Percentiles rank a stretch among this genome's conserved stretches.
phyloP scores from a whole-genome alignment of 768 basidiomycete species.

The Inosperma sp. region DNA sequence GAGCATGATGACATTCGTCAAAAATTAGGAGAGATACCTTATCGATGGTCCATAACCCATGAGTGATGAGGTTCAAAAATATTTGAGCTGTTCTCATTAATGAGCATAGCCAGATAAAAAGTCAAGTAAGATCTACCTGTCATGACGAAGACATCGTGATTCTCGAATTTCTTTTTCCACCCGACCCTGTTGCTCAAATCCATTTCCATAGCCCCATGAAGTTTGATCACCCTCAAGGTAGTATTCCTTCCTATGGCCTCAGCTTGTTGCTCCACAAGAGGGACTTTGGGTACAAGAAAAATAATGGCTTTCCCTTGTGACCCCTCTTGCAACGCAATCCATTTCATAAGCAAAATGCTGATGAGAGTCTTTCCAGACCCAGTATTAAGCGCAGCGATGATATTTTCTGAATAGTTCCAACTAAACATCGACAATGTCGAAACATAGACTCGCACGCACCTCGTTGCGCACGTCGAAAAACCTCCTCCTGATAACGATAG shows the following conservation, averaged over 20 bases:
- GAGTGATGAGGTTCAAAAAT: constrained; percentile 72
- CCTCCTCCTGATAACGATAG: constrained; percentile 67
- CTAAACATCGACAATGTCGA: background rate
- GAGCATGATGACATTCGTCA: constrained; percentile 79
- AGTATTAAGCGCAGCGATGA: constrained; percentile 71
- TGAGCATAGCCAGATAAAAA: background rate
- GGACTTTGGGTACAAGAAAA: constrained; percentile 82
- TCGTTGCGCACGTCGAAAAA: constrained; percentile 56
- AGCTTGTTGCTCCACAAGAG: constrained; percentile 80
- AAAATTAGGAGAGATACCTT: constrained; percentile 69
- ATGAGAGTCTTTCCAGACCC: constrained; percentile 80
- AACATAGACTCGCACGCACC: constrained; percentile 23
- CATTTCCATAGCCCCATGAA: constrained; percentile 68
- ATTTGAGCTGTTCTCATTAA: constrained; percentile 59
- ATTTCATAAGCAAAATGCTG: constrained; percentile 70
- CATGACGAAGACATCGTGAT: constrained; percentile 77
- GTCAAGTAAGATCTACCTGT: constrained; percentile 48
- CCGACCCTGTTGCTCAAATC: constrained; percentile 60
- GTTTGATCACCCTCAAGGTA: constrained; percentile 59
- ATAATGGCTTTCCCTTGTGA: constrained; percentile 58
- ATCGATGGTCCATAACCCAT: constrained; percentile 75
- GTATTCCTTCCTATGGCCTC: constrained; percentile 62
- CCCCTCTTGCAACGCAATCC: constrained; percentile 52
- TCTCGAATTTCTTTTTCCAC: constrained; percentile 62
- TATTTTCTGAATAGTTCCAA: constrained; percentile 44